phyloP scores from a whole-genome alignment of 1,284 basidiomycete species.

The Sanghuangporus baumii region DNA sequence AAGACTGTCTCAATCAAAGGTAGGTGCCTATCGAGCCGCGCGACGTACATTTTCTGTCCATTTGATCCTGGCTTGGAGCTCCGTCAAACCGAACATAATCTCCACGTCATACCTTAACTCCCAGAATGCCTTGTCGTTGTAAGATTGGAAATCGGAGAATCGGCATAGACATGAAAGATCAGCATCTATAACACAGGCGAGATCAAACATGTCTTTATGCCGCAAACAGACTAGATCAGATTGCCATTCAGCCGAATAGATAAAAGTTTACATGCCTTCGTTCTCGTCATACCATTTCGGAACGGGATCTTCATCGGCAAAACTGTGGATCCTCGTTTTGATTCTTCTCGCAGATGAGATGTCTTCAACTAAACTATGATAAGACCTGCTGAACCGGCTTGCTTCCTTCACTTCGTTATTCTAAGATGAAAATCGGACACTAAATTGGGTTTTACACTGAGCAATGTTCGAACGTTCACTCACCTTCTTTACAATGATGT shows the following conservation, averaged over 20 bases:
- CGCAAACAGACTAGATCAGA: slow-evolving; percentile 40
- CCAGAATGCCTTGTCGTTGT: slow-evolving; percentile 64
- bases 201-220: slow-evolving; percentile 29
- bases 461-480: slow-evolving; percentile 26
- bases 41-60: slow-evolving; percentile 65
- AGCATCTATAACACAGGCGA: slow-evolving; percentile 67
- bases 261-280: neutral
- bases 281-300: slow-evolving; percentile 15
- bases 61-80: slow-evolving; percentile 74
- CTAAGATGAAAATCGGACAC: neutral
- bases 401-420: neutral
- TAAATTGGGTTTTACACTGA: neutral
- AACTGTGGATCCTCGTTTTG: neutral
- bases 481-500: slow-evolving; percentile 38
- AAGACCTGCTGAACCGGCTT: neutral
- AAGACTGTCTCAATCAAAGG: neutral
- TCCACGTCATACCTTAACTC: slow-evolving; percentile 75
- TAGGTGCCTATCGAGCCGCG: neutral
- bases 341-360: neutral
- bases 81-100: slow-evolving; percentile 73
- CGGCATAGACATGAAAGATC: slow-evolving; percentile 59
- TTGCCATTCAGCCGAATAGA: neutral
- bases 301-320: neutral
- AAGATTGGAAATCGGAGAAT: slow-evolving; percentile 45
- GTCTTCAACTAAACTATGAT: neutral